Evolutionary conservation across 2,329 filamentous ascomycete species (phyloP), one percentile per base, ranked within the genome.

Genomic region (Curvularia spicifera): DNA sequence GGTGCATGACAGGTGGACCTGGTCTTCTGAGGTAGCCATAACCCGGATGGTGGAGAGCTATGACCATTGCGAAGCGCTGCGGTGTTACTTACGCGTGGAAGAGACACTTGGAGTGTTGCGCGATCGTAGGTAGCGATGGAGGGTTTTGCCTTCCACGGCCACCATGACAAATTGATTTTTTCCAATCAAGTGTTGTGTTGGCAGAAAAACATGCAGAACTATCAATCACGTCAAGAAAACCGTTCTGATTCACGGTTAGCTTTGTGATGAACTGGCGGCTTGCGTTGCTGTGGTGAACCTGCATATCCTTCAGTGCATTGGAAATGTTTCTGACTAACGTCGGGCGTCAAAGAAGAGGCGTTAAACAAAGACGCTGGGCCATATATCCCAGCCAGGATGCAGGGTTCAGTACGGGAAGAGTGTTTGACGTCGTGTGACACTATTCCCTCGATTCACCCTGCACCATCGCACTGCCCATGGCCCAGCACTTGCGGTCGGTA

Each of bases 371-470:
- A 57, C 42, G 42, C 46, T 51, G 53, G 54, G 42, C 47, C 43
- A 58, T 47, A 63, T 37, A 46, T 51, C 50, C 61, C 44, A 54
- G 62, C 57, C 26, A 52, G 53, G 40, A 65, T 66, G 65, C 71
- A 76, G 66, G 69, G 69, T 69, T 68, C 58, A 67, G 18, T 15
- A 68, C 67, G 65, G 63, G 57, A 67, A 53, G 60, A 65, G 63
- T 67, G 71, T 73, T 76, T 72, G 73, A 73, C 59, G 67, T 65
- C 28, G 70, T 76, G 70, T 56, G 66, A 76, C 74, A 59, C 53
- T 42, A 59, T 60, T 66, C 65, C 71, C 70, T 76, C 73, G 71
- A 77, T 71, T 60, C 64, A 59, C 64, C 61, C 58, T 63, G 61
- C 59, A 66, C 66, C 54, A 61, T 67, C 57, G 64, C 64, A 67